Percentiles rank a stretch among this genome's conserved stretches.
Conservation (phyloP, 352 stramenopile genomes). For the Plasmopara muralis region DNA sequence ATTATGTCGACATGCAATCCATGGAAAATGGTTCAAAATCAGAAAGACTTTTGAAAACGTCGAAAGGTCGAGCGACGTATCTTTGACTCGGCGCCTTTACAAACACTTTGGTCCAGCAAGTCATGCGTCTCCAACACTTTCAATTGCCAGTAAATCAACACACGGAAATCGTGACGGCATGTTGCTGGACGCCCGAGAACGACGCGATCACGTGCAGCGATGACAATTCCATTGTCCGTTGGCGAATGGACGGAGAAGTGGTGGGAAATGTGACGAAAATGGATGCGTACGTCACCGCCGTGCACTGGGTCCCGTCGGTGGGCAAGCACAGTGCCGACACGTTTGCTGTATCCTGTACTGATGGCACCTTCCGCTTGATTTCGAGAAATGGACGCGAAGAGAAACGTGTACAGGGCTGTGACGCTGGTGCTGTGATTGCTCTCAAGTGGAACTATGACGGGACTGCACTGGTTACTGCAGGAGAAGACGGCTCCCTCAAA, state of each 20-base stretch:
- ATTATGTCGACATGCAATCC: neutral
- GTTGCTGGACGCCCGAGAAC: conserved; percentile 86
- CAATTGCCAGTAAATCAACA: conserved; percentile 70
- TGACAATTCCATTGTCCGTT: conserved; percentile 77
- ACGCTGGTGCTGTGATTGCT: conserved; percentile 81
- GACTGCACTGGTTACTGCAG: conserved; percentile 83
- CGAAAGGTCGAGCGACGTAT: conserved; percentile 22
- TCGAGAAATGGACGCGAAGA: conserved; percentile 87
- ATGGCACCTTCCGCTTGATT: conserved; percentile 87
- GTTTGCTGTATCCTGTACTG: conserved; percentile 87
- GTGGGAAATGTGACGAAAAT: conserved; percentile 59
- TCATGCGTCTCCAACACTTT: conserved; percentile 76
- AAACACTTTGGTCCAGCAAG: neutral
- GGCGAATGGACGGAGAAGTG: conserved; percentile 82
- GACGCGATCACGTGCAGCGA: conserved; percentile 84
- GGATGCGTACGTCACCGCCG: conserved; percentile 69
- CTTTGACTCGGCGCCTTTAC: conserved; percentile 15
- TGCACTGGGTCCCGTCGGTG: conserved; percentile 78
- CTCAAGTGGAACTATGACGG: conserved; percentile 92
- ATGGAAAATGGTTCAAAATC: conserved; percentile 8
- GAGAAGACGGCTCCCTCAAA: conserved; percentile 92
- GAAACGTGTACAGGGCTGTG: conserved; percentile 83
- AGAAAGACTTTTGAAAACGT: conserved; percentile 4
- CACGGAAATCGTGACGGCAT: conserved; percentile 75
- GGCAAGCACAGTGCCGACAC: conserved; percentile 77